A percentile compares a stretch with the other conserved stretches of the same genome.
Conservation (phyloP, 2,329 filamentous ascomycete genomes). For the Graphiopsis chlorocephala region DNA sequence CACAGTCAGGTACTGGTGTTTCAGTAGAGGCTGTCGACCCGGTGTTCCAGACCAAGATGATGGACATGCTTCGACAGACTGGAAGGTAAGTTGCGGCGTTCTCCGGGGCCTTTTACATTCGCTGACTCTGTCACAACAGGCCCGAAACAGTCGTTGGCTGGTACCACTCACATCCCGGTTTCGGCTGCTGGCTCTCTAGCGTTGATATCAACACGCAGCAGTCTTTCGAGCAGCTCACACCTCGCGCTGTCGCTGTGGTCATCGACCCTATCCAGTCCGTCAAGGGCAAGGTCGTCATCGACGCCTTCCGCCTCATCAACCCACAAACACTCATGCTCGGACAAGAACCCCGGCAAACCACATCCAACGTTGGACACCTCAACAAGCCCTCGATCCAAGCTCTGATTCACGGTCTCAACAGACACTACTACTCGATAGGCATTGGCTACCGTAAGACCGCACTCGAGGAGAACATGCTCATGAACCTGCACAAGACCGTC, state of each 20-base stretch:
- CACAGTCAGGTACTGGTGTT: conserved; percentile 95
- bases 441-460: conserved; percentile 97
- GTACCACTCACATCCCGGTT: conserved; percentile 99
- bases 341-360: conserved; percentile 95
- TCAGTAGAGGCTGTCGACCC: conserved; percentile 98
- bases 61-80: conserved; percentile 98
- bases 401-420: conserved; percentile 94
- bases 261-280: conserved; percentile 99
- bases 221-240: conserved; percentile 98
- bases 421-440: conserved; percentile 98
- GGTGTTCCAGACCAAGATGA: conserved; percentile 99
- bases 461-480: conserved; percentile 98
- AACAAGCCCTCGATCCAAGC: conserved; percentile 99
- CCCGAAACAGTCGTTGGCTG: conserved; percentile 97
- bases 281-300: conserved; percentile 99
- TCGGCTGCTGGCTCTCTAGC: conserved; percentile 97
- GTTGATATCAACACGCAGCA: conserved; percentile 99
- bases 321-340: conserved; percentile 97
- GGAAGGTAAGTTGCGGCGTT: conserved; percentile 64
- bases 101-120: neutral
- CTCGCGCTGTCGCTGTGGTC: conserved; percentile 93
- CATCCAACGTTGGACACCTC: conserved; percentile 93
- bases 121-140: conserved; percentile 46
- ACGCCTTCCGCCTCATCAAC: conserved; percentile 97
- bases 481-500: conserved; percentile 99